phyloP scores from a whole-genome alignment of 345 rosid species.

The Melastoma malabathricum region DNA sequence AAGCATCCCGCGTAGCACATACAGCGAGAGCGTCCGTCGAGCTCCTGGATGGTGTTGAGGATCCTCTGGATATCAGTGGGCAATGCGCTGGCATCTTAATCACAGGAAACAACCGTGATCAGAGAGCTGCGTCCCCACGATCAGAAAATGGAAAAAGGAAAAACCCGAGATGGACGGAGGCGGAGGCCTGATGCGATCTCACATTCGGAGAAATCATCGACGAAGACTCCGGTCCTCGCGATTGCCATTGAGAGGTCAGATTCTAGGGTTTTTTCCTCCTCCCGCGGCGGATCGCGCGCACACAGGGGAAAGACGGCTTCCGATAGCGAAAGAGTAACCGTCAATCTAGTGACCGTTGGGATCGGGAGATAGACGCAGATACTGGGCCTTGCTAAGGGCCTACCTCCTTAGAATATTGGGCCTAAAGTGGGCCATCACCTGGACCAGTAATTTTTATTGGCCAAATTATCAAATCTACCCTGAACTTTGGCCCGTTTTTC shows the following conservation, averaged over 20 bases:
- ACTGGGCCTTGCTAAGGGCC: too few species aligned
- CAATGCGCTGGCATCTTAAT: constrained; percentile 63
- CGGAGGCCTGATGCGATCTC: constrained; percentile 8
- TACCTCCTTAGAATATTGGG: too few species aligned
- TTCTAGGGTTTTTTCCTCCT: constrained; percentile 20
- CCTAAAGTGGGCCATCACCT: too few species aligned
- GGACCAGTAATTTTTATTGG: too few species aligned
- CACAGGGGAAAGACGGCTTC: too few species aligned
- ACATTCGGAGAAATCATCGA: constrained; percentile 93
- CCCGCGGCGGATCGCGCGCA: too few species aligned
- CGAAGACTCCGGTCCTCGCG: constrained; percentile 91
- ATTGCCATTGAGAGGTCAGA: constrained; percentile 48
- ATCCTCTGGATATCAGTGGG: constrained; percentile 93
- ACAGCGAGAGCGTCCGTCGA: constrained; percentile 88
- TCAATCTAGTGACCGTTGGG: too few species aligned
- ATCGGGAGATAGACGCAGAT: too few species aligned
- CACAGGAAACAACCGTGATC: constrained; percentile 1
- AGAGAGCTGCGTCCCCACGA: constrained; percentile 1
- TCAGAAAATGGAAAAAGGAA: constrained; percentile 4
- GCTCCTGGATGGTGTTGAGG: constrained; percentile 82
- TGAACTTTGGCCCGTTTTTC: too few species aligned
- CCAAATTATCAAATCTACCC: too few species aligned
- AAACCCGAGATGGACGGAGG: background rate
- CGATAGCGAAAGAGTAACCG: too few species aligned
- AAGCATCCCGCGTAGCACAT: background rate